These are phyloP conservation scores for Protomyces lactucae-debilis DNA, from an alignment of 1,139 yeast species.

Conservation along the genomic window DNA sequence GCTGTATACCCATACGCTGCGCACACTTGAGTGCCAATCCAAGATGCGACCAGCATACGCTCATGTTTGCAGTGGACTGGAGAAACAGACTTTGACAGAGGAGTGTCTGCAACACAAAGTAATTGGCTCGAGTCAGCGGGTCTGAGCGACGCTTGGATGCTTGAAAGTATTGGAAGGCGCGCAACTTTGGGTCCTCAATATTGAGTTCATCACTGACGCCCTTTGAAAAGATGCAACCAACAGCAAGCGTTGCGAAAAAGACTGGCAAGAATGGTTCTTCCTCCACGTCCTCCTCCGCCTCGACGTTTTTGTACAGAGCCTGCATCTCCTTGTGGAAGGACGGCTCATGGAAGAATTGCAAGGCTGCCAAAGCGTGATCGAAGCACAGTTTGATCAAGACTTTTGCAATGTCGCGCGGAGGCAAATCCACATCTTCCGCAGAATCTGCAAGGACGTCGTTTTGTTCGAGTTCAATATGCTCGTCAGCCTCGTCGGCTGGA, in stretches of 20 bases:
- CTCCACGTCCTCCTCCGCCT: conserved; percentile 61
- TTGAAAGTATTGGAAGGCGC: conserved; percentile 75
- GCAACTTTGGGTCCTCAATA: conserved; percentile 46
- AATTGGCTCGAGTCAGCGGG: conserved; percentile 56
- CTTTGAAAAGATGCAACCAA: conserved; percentile 64
- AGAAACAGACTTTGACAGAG: conserved; percentile 62
- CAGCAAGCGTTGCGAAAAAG: conserved; percentile 65
- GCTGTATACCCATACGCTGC: conserved; percentile 77
- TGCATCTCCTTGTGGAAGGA: conserved; percentile 58
- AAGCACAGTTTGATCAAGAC: conserved; percentile 71
- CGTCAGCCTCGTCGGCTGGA: conserved; percentile 10
- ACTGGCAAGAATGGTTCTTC: conserved; percentile 75
- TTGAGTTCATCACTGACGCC: conserved; percentile 36
- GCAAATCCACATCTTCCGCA: conserved; percentile 59
- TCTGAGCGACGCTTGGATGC: conserved; percentile 72
- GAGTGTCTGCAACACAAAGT: conserved; percentile 69
- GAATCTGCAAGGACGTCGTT: conserved; percentile 28
- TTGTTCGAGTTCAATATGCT: conserved; percentile 16
- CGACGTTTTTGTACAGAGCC: conserved; percentile 61
- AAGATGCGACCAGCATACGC: conserved; percentile 85
- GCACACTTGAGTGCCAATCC: conserved; percentile 91
- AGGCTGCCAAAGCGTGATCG: conserved; percentile 79
- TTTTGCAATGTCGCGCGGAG: conserved; percentile 68
- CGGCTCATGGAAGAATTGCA: conserved; percentile 81
- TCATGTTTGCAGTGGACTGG: conserved; percentile 83